Conservation (phyloP, 345 rosid genomes). For the Turritis glabra region DNA sequence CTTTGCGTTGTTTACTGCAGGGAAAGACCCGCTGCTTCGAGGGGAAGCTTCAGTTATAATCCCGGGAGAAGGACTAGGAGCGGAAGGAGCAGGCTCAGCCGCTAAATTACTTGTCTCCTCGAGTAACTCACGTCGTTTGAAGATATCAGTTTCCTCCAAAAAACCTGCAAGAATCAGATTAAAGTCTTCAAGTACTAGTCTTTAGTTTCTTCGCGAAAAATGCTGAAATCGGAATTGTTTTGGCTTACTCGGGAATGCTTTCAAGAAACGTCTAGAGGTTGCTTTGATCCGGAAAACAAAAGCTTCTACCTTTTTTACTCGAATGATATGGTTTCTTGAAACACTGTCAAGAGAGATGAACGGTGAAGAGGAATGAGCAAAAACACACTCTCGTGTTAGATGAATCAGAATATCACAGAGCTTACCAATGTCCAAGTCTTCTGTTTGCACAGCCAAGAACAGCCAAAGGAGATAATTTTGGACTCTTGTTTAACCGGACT, state of each 20-base stretch:
- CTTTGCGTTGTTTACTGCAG: conserved; percentile 63
- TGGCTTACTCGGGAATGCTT: conserved; percentile 38
- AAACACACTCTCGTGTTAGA: not conserved
- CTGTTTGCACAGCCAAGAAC: conserved; percentile 46
- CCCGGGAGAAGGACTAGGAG: conserved; percentile 38
- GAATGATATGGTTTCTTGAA: conserved; percentile 53
- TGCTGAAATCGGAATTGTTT: not conserved
- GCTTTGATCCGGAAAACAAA: conserved; percentile 43
- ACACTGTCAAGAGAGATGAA: conserved; percentile 41
- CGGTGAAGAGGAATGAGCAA: not conserved
- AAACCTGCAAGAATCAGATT: conserved; percentile 14
- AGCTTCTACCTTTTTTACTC: conserved; percentile 43
- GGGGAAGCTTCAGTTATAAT: conserved; percentile 51
- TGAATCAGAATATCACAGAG: not conserved
- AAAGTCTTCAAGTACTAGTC: not conserved
- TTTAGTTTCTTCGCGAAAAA: not conserved
- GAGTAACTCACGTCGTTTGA: conserved; percentile 60
- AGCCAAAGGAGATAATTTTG: conserved; percentile 30
- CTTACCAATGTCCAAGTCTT: conserved; percentile 73
- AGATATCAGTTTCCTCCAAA: conserved; percentile 37
- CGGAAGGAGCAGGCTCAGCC: conserved; percentile 49
- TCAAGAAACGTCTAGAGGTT: conserved; percentile 44
- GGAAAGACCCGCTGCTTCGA: conserved; percentile 81
- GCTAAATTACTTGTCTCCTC: conserved; percentile 61
- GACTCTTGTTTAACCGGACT: conserved; percentile 53